A percentile compares a stretch with the other conserved stretches of the same genome.
Evolutionary conservation across 305 asterid genomes (phyloP).

Genomic region (Fraxinus floribunda): DNA sequence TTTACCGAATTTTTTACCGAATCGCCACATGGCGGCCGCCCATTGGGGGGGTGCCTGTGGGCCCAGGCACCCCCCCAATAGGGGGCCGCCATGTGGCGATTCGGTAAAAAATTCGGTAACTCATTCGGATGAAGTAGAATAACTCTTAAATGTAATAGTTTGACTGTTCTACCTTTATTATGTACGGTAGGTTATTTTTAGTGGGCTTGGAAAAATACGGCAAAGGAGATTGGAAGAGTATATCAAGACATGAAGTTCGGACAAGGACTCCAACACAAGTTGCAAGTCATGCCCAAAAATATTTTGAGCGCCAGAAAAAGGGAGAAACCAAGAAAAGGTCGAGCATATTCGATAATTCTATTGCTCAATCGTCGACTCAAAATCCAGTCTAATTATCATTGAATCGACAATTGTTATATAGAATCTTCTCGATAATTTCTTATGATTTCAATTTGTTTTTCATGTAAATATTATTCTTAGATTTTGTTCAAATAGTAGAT

Average conservation of each 20-base stretch:
- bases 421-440: neutral
- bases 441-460: neutral
- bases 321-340: neutral
- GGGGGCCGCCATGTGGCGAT: too few species aligned
- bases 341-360: neutral
- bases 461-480: neutral
- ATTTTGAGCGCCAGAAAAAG: neutral
- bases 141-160: neutral
- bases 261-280: conserved; percentile 1
- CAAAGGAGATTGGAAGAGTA: conserved; percentile 3
- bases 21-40: too few species aligned
- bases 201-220: conserved; percentile 1
- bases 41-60: too few species aligned
- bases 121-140: too few species aligned
- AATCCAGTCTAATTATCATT: neutral
- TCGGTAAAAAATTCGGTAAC: too few species aligned
- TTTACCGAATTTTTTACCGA: too few species aligned
- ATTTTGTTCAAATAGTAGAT: neutral
- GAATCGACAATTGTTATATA: neutral
- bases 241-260: conserved; percentile 8
- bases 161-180: neutral
- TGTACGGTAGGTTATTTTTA: neutral
- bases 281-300: conserved; percentile 3
- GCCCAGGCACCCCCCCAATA: too few species aligned
- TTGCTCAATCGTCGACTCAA: neutral